Evolutionary conservation across 1,139 yeast species (phyloP), one percentile per base, ranked within the genome.

Genomic region (Scheffersomyces parashehatae): DNA sequence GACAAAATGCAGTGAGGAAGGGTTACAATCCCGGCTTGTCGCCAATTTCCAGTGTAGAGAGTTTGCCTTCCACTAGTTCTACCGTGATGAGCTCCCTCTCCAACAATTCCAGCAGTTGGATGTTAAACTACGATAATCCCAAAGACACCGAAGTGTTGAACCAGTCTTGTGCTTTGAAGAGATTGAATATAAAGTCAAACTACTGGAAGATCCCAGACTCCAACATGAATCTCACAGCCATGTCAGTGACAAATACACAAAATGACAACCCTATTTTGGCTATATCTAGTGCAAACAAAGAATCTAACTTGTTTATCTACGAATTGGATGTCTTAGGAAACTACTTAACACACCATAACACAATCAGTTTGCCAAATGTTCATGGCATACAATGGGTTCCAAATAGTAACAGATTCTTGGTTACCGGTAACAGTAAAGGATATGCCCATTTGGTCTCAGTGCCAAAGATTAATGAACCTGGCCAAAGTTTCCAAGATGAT

Each of bases 201-300:
- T 86, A 86, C 62, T 87, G 95, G 95, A 79, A 75, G 51, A 85
- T 71, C 5, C 88, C 89, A 3, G 89, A 85, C 55, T 63, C 68
- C 29, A 65, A 74, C 36, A 67, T 74, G 58, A 79, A 81, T 51
- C 68, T 87, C 43, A 84, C 89, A 0, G 69, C 86, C 0, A 64
- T 87, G 49, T 76, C 82, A 7, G 58, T 62, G 5, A 56, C 50
- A 28, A 46, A 46, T 10, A 45, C 45, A 15, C 52, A 52, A 35
- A 42, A 49, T 8, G 67, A 67, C 12, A 43, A 40, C 4, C 68
- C 73, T 0, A 55, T 64, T 10, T 62, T 88, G 38, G 95, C 95
- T 1, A 75, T 88, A 6, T 79, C 90, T 2, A 79, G 84, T 49
- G 88, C 85, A 1, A 67, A 73, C 36, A 43, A 57, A 5, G 77